Evolutionary conservation across 257 asterid genomes (phyloP), one percentile per base, ranked within the genome.

Genomic region (Prunella vulgaris): DNA sequence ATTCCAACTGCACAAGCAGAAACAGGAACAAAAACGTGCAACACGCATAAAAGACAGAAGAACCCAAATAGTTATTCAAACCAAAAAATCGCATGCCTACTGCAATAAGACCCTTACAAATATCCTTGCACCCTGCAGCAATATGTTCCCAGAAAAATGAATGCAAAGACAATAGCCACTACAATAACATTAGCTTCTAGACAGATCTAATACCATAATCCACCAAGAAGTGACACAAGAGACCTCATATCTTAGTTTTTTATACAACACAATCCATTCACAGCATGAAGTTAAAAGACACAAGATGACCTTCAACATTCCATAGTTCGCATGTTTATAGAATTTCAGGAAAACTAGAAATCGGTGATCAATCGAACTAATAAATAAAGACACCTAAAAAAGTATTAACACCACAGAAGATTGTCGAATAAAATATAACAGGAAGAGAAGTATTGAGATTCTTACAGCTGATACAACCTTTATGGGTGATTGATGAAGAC

Each of bases 401-500:
- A 42, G 30, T 58, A 46, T 57, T 10, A 27, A 33, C 5, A 24
- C 37, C 54, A 44, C 32, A 60, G 59, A 22, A 51, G 72, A 53
- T 7, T 51, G 25, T 27, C 18, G 6, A 37, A 3, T 10, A 21
- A 52, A 60, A 30, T 27, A 20, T 24, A 14, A 46, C 14, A 27
- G 28, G 37, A 51, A 65, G 49, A 68, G 5, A 70, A 69, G 60
- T 15, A 27, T 66, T 53, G 71, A 79, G 87, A 81, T 61, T 70
- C 91, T 81, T 90, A 83, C 87, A 64, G 92, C 75, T 72, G 76
- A 78, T 68, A 82, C 86, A 84, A 92, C 97, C 93, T 92, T 90
- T 82, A 90, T 77, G 32, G 95, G 90, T 57, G 96, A 82, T 44
- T 87, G 98, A 77, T 85, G 87, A 79, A 93, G 92, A 77, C 98